phyloP scores from a whole-genome alignment of 371 early-diverging fungal genomes.

The Apophysomyces elegans region DNA sequence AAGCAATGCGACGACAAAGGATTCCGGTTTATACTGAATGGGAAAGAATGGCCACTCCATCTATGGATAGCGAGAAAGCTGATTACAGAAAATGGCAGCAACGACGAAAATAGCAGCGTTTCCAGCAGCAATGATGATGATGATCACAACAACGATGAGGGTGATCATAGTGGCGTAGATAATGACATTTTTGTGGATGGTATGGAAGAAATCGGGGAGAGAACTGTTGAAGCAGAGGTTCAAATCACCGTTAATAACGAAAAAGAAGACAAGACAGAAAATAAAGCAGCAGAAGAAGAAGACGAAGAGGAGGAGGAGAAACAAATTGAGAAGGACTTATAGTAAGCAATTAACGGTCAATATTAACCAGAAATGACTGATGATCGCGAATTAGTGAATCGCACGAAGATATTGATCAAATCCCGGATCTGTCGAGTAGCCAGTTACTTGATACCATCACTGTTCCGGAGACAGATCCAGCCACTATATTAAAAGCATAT shows the following conservation, averaged over 20 bases:
- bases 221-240: too few relatives aligned
- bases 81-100: not conserved
- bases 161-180: constrained; percentile 50
- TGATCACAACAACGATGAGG: constrained; percentile 11
- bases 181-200: constrained; percentile 41
- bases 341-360: too few relatives aligned
- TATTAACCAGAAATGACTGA: too few relatives aligned
- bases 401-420: not conserved
- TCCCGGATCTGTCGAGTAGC: not conserved
- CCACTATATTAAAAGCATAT: constrained; percentile 27
- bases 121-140: not conserved
- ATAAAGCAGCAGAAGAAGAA: not conserved
- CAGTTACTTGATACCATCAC: constrained; percentile 7
- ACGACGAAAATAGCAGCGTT: not conserved
- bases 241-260: too few relatives aligned
- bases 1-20: not conserved
- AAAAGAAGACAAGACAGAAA: too few relatives aligned
- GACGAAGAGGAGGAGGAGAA: not conserved
- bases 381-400: not conserved
- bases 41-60: constrained; percentile 42
- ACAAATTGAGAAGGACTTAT: too few relatives aligned
- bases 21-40: constrained; percentile 28
- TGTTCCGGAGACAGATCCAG: constrained; percentile 40
- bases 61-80: constrained; percentile 13
- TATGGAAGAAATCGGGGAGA: constrained; percentile 29